Base-by-base conservation (phyloP, 495 filamentous ascomycete species). In the Copromyces sp. region DNA sequence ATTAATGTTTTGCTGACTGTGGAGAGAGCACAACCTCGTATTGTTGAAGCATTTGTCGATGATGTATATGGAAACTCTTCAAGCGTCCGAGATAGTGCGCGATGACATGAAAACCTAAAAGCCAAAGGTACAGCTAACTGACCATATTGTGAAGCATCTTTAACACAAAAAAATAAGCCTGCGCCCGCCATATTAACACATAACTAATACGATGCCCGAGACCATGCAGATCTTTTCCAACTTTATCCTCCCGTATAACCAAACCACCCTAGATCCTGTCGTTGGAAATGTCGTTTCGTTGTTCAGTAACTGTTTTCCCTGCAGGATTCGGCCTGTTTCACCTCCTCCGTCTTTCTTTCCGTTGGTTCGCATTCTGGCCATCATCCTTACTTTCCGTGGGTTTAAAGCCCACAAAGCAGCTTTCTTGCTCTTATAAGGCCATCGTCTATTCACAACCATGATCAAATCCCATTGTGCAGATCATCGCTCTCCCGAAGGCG, bases 401-500 rank as follows among this genome's bases (percentile, higher is more conserved):
- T 20, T 1, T 9, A 16, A 9, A 61, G 24, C 53, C 8, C 53
- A 16, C 0, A 4, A 6, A 35, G 29, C 29, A 35, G 29, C 29
- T 32, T 16, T 17, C 4, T 3, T 2, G 14, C 29, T 61, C 6
- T 7, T 17, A 14, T 53, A 12, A 61, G 17, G 53, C 6, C 12
- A 29, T 35, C 29, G 6, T 16, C 12, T 61, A 24, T 61, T 61
- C 24, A 45, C 44, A 45, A 42, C 40, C 14, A 42, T 16, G 40
- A 16, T 42, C 44, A 45, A 20, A 17, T 2, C 17, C 40, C n/a
- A 9, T 20, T 45, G 7, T 24, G 24, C 24, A 59, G 12, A 5
- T 74, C 45, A 74, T 70, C 68, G 38, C 39, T 61, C 75, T n/a
- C 70, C 73, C 35, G 73, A 71, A 42, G 74, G 72, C 35, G 68